A percentile compares a stretch with the other conserved stretches of the same genome.
phyloP scores from a whole-genome alignment of 2,329 filamentous ascomycete species.

The Bipolaris zeicola region DNA sequence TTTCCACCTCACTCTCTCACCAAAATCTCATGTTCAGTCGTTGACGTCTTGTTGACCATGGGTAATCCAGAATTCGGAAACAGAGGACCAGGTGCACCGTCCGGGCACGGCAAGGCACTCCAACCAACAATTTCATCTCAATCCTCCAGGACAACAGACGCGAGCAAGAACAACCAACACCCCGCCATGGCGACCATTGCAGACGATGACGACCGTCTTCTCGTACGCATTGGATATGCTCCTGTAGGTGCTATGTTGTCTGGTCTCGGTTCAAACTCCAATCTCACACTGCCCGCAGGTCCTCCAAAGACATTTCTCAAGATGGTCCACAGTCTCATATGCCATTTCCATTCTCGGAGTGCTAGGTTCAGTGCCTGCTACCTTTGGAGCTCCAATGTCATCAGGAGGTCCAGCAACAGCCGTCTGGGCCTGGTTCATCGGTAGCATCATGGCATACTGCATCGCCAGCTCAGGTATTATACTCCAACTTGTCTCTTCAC shows the following conservation, averaged over 20 bases:
- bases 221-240: constrained; percentile 67
- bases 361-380: constrained; percentile 68
- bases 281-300: constrained; percentile 54
- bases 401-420: constrained; percentile 67
- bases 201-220: constrained; percentile 64
- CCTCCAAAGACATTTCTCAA: constrained; percentile 66
- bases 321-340: constrained; percentile 70
- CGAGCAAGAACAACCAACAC: constrained; percentile 19
- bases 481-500: background rate
- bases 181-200: constrained; percentile 56
- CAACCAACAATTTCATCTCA: constrained; percentile 26
- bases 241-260: constrained; percentile 54
- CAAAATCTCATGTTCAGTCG: constrained; percentile 26
- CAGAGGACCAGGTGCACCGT: constrained; percentile 15
- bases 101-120: constrained; percentile 18
- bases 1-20: constrained; percentile 7
- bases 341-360: constrained; percentile 69
- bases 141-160: constrained; percentile 36
- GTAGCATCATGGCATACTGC: constrained; percentile 67
- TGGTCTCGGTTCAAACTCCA: background rate
- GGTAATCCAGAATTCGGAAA: constrained; percentile 33
- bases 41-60: constrained; percentile 35
- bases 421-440: constrained; percentile 70
- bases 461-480: constrained; percentile 63
- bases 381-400: constrained; percentile 63